Conservation (phyloP, 148 eudicot genomes). For the Camellia lanceoleosa region DNA sequence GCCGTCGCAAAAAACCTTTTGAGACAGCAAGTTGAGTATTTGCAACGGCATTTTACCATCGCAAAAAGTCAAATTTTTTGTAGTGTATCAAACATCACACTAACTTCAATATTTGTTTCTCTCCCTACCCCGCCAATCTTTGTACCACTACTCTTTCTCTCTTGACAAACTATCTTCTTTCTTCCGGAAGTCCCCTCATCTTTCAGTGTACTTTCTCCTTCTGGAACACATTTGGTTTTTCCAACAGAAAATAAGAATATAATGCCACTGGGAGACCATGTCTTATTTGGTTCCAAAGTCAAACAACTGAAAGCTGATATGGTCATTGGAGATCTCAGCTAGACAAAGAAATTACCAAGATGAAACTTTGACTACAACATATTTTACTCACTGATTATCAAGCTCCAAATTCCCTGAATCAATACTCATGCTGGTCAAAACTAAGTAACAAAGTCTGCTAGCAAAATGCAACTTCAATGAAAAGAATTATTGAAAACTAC, state of each 20-base stretch:
- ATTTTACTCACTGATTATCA: neutral
- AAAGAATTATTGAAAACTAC: neutral
- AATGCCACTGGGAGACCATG: neutral
- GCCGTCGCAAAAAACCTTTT: no score
- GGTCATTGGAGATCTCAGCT: neutral
- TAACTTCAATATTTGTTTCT: neutral
- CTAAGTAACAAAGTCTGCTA: neutral
- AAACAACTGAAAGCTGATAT: neutral
- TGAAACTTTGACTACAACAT: neutral
- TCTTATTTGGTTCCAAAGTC: neutral
- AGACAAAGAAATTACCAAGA: slow-evolving; percentile 3
- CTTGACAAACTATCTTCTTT: neutral
- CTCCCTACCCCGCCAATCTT: no score
- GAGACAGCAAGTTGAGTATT: no score
- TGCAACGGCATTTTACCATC: no score
- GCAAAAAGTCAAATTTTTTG: no score
- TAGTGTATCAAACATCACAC: neutral
- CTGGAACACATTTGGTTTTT: neutral
- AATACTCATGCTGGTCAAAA: neutral
- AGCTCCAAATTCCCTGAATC: neutral
- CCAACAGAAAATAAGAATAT: neutral
- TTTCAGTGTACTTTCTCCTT: neutral
- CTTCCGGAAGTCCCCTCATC: neutral
- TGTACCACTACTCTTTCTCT: no score
- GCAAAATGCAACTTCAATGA: neutral